A percentile compares a stretch with the other conserved stretches of the same genome.
Conservation (phyloP, 2,329 filamentous ascomycete genomes). For the Aspergillus cejpii region DNA sequence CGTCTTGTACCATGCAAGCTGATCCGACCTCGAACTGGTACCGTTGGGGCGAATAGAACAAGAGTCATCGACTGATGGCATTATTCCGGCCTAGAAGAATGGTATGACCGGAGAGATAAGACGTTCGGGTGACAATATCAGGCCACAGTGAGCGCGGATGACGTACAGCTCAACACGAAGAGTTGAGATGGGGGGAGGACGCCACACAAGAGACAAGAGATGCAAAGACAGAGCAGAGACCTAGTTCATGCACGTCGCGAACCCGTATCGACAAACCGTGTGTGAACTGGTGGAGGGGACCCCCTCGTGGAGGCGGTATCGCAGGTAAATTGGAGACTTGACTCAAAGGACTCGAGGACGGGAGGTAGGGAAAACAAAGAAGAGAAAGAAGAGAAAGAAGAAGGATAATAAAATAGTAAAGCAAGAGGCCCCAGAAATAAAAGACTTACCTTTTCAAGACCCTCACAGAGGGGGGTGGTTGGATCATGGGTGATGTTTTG, state of each 20-base stretch:
- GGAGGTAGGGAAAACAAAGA: conserved; percentile 5
- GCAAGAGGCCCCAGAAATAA: conserved; percentile 2
- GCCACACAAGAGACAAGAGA: background rate
- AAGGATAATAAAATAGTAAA: background rate
- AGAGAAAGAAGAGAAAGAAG: conserved; percentile 1
- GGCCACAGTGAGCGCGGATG: conserved; percentile 7
- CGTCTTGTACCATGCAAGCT: conserved; percentile 87
- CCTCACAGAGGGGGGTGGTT: conserved; percentile 20
- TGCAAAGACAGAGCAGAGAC: too few species aligned
- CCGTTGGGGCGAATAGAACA: conserved; percentile 37
- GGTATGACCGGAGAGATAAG: conserved; percentile 13
- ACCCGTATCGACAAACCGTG: conserved; percentile 12
- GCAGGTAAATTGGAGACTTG: conserved; percentile 22
- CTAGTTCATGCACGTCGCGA: conserved; percentile 12
- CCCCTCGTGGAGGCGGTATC: conserved; percentile 34
- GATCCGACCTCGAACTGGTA: conserved; percentile 54
- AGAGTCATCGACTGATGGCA: conserved; percentile 35
- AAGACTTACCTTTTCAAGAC: conserved; percentile 18
- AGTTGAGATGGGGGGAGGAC: background rate
- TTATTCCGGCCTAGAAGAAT: conserved; percentile 25
- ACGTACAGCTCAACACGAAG: conserved; percentile 3
- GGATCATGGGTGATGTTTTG: conserved; percentile 4
- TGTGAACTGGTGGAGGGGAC: conserved; percentile 15
- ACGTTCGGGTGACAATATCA: conserved; percentile 18
- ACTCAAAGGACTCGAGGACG: conserved; percentile 7